Percentiles rank a stretch among this genome's conserved stretches.
These are phyloP conservation scores for Auricularia auricula-judae DNA, from an alignment of 768 basidiomycete species.

Conservation along the genomic window DNA sequence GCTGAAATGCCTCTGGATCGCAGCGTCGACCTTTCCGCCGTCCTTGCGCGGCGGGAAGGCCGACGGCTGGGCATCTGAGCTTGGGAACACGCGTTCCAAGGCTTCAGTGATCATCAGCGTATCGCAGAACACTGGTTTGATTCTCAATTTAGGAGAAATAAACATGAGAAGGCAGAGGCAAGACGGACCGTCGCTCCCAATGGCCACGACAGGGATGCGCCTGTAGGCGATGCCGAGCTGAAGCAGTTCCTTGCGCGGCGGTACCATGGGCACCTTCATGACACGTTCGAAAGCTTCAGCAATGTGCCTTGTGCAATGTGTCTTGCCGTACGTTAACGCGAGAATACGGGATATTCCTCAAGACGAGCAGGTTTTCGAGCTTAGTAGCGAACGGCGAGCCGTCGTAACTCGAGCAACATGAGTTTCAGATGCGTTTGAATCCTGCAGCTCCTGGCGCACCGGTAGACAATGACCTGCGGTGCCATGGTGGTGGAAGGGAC, in stretches of 20 bases:
- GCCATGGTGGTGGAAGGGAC: background rate
- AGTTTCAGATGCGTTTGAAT: background rate
- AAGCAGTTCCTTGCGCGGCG: constrained; percentile 48
- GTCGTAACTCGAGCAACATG: constrained; percentile 29
- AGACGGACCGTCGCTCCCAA: constrained; percentile 36
- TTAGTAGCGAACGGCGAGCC: constrained; percentile 41
- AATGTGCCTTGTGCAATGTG: background rate
- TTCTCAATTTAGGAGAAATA: background rate
- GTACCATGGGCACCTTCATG: constrained; percentile 33
- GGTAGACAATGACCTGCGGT: background rate
- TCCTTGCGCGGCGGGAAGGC: constrained; percentile 37
- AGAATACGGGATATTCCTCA: constrained; percentile 33
- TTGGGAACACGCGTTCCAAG: constrained; percentile 46
- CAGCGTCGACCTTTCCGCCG: constrained; percentile 31
- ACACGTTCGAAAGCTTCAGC: too few species aligned
- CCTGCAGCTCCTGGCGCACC: background rate
- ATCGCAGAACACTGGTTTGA: constrained; percentile 36
- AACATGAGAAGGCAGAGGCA: background rate
- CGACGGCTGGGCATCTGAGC: constrained; percentile 34
- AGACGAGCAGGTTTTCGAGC: constrained; percentile 36
- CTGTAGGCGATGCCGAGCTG: constrained; percentile 44
- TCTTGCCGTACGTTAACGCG: background rate
- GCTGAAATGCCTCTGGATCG: constrained; percentile 36
- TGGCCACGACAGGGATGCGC: constrained; percentile 47
- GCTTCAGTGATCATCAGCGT: constrained; percentile 41